Conservation (phyloP, 108 stramenopile genomes). For the Seminavis robusta region DNA sequence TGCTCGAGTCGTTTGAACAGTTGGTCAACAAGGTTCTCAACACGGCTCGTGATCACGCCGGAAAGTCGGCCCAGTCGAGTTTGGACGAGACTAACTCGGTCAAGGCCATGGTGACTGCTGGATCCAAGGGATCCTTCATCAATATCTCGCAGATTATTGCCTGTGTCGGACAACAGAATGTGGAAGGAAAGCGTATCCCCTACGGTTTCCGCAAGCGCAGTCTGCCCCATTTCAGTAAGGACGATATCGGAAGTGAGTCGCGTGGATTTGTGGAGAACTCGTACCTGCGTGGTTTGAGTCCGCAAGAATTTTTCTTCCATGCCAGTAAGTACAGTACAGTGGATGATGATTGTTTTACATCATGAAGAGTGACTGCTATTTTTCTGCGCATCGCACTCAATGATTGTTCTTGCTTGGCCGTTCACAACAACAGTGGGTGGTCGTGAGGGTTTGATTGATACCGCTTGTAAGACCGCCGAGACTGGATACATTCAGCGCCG, state of each 20-base stretch:
- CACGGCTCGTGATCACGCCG: slow-evolving; percentile 95
- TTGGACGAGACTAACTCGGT: slow-evolving; percentile 95
- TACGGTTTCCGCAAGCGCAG: slow-evolving; percentile 97
- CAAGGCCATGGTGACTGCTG: slow-evolving; percentile 96
- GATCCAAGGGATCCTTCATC: slow-evolving; percentile 97
- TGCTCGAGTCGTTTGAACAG: slow-evolving; percentile 98
- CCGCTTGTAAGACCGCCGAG: slow-evolving; percentile 99
- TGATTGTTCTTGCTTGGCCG: too few relatives aligned
- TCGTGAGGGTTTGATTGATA: slow-evolving; percentile 98
- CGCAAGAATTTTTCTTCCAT: slow-evolving; percentile 99
- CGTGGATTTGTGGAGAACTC: slow-evolving; percentile 99
- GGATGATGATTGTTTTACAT: too few relatives aligned
- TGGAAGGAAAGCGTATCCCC: slow-evolving; percentile 97
- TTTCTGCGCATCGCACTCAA: too few relatives aligned
- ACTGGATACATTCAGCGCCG: slow-evolving; percentile 99
- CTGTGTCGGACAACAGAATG: slow-evolving; percentile 99
- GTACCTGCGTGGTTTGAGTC: slow-evolving; percentile 94
- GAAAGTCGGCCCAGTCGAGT: slow-evolving; percentile 89
- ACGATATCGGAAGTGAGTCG: slow-evolving; percentile 96
- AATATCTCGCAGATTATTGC: slow-evolving; percentile 99
- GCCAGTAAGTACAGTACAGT: too few relatives aligned
- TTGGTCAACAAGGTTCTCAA: slow-evolving; percentile 96
- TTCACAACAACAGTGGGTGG: too few relatives aligned
- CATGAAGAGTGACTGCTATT: too few relatives aligned
- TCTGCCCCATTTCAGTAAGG: slow-evolving; percentile 98